A percentile compares a stretch with the other conserved stretches of the same genome.
Evolutionary conservation across 2,329 filamentous ascomycete genomes (phyloP).

Genomic region (Verruconis gallopava): DNA sequence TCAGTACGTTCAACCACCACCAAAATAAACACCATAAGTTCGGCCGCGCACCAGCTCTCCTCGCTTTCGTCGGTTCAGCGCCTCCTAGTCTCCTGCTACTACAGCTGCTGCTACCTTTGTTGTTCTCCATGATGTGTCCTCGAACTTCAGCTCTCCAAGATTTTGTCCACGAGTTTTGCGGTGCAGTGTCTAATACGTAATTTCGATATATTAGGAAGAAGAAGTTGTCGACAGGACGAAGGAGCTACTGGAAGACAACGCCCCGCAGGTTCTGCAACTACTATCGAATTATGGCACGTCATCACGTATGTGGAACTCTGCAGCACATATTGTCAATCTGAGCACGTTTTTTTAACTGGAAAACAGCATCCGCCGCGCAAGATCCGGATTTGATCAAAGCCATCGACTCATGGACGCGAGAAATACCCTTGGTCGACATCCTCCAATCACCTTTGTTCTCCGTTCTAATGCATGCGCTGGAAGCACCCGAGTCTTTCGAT

Average conservation of each 20-base stretch:
- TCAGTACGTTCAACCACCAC: constrained; percentile 59
- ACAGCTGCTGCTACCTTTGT: too few relatives aligned
- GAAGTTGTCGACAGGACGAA: constrained; percentile 75
- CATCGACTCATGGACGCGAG: constrained; percentile 90
- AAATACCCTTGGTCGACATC: constrained; percentile 73
- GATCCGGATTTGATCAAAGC: constrained; percentile 90
- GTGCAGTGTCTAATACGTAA: constrained; percentile 25
- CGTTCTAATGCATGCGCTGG: constrained; percentile 64
- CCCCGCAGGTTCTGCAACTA: constrained; percentile 71
- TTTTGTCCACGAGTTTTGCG: neutral
- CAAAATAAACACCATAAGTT: too few relatives aligned
- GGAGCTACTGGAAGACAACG: constrained; percentile 84
- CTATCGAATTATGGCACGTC: constrained; percentile 86
- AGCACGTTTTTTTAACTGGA: too few relatives aligned
- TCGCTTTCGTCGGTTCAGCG: neutral
- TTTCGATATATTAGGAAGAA: constrained; percentile 61
- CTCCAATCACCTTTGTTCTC: constrained; percentile 76
- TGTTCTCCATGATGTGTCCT: neutral
- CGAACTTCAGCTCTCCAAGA: constrained; percentile 3
- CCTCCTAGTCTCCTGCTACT: too few relatives aligned
- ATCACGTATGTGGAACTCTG: constrained; percentile 60
- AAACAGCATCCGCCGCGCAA: constrained; percentile 62
- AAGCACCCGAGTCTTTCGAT: constrained; percentile 66
- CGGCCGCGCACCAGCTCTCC: constrained; percentile 26
- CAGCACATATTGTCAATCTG: constrained; percentile 18